These are phyloP conservation scores for Hippophae tibetana DNA, from an alignment of 306 rosid genomes.

Conservation along the genomic window DNA sequence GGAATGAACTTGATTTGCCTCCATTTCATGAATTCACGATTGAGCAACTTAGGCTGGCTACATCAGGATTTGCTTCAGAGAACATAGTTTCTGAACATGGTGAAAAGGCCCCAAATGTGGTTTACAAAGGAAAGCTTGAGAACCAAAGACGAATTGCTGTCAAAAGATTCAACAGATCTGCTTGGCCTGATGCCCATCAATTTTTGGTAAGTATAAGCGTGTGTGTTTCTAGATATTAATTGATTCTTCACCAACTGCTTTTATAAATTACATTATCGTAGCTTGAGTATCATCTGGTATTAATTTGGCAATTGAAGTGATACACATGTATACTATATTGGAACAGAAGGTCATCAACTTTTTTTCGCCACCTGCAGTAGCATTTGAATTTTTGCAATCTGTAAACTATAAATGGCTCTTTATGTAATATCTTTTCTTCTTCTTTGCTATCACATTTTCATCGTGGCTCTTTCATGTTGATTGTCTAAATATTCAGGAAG, in stretches of 20 bases:
- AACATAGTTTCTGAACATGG: constrained; percentile 98
- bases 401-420: not conserved
- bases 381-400: not conserved
- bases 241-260: no score
- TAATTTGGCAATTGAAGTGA: no score
- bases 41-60: constrained; percentile 75
- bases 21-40: constrained; percentile 60
- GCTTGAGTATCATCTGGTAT: no score
- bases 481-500: constrained; percentile 46
- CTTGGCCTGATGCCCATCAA: constrained; percentile 91
- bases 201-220: constrained; percentile 50
- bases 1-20: constrained; percentile 53
- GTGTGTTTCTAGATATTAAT: not conserved
- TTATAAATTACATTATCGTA: no score
- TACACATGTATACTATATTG: no score
- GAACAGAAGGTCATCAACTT: no score
- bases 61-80: constrained; percentile 79
- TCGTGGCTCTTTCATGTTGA: constrained; percentile 13
- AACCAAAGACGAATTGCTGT: constrained; percentile 79
- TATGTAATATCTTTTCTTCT: not conserved
- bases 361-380: not conserved
- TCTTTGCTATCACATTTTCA: not conserved
- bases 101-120: constrained; percentile 95
- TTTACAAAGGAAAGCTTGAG: constrained; percentile 84
- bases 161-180: constrained; percentile 88